Percentiles rank a stretch among this genome's conserved stretches.
Conservation (phyloP, 306 rosid species). For the Pyrus betulifolia region DNA sequence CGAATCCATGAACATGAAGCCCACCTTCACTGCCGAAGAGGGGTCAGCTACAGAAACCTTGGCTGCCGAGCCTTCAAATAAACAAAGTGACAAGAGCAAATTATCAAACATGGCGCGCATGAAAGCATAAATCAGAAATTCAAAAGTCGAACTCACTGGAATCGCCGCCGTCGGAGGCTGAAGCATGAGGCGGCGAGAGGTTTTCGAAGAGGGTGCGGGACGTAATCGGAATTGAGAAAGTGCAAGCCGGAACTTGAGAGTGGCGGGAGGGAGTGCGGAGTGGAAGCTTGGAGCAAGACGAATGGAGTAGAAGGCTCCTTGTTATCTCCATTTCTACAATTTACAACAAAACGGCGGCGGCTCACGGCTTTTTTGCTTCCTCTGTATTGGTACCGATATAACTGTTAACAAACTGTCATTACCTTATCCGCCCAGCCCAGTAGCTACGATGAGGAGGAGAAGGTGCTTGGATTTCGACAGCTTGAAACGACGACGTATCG, state of each 20-base stretch:
- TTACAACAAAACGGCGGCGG: too few relatives aligned
- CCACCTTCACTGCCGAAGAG: constrained; percentile 61
- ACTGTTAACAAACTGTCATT: neutral
- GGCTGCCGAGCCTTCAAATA: constrained; percentile 24
- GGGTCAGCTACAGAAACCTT: constrained; percentile 32
- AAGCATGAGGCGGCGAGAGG: constrained; percentile 20
- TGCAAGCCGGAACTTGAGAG: neutral
- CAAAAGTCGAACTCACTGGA: constrained; percentile 19
- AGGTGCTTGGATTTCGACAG: neutral
- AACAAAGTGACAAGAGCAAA: neutral
- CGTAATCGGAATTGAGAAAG: neutral
- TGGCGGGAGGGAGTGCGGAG: neutral
- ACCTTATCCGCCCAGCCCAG: neutral
- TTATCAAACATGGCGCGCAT: constrained; percentile 6
- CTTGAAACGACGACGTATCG: neutral
- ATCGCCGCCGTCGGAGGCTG: constrained; percentile 12
- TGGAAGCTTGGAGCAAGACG: neutral
- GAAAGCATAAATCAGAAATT: neutral
- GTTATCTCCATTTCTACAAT: constrained; percentile 12
- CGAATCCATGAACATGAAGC: neutral
- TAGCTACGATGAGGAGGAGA: neutral
- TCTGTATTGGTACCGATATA: neutral
- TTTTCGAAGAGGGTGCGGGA: neutral
- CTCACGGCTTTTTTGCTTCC: neutral
- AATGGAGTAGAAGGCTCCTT: neutral